phyloP scores from a whole-genome alignment of 352 stramenopile species.

The Blastocystis sp. region DNA sequence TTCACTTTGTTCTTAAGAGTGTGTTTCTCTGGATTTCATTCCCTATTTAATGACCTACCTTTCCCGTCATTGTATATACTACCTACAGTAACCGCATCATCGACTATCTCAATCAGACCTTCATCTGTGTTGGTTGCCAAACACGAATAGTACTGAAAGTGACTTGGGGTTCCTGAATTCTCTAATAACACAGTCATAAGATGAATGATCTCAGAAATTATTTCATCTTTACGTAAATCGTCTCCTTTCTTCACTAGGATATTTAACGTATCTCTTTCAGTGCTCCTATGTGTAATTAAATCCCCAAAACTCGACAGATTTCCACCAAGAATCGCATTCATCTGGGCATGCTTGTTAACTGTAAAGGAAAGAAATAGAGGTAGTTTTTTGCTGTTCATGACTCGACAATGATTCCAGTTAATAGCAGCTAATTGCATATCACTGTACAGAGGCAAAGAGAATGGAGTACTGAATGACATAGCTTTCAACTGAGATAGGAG shows the following conservation, averaged over 20 bases:
- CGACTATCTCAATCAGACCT: slow-evolving; percentile 80
- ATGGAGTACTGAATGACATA: slow-evolving; percentile 78
- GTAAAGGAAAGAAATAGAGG: slow-evolving; percentile 83
- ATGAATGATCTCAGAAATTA: slow-evolving; percentile 84
- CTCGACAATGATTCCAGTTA: slow-evolving; percentile 79
- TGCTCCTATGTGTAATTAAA: neutral
- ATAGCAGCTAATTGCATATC: slow-evolving; percentile 79
- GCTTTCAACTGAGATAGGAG: slow-evolving; percentile 75
- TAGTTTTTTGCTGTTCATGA: slow-evolving; percentile 89
- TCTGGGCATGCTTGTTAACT: slow-evolving; percentile 74
- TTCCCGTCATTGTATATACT: slow-evolving; percentile 81
- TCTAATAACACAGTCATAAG: slow-evolving; percentile 87
- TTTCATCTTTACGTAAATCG: slow-evolving; percentile 86
- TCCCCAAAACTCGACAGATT: neutral
- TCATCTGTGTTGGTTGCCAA: slow-evolving; percentile 32
- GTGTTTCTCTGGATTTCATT: neutral
- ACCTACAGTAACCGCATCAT: slow-evolving; percentile 82
- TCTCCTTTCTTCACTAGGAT: slow-evolving; percentile 88
- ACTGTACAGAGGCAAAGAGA: slow-evolving; percentile 83
- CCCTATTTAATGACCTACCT: neutral
- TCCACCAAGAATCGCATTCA: slow-evolving; percentile 20
- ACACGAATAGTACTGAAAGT: slow-evolving; percentile 55
- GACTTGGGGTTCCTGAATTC: slow-evolving; percentile 74
- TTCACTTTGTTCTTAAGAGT: slow-evolving; percentile 29
- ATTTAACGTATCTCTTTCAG: slow-evolving; percentile 70